Conservation (phyloP, 1,139 yeast genomes). For the Candida neerlandica region DNA sequence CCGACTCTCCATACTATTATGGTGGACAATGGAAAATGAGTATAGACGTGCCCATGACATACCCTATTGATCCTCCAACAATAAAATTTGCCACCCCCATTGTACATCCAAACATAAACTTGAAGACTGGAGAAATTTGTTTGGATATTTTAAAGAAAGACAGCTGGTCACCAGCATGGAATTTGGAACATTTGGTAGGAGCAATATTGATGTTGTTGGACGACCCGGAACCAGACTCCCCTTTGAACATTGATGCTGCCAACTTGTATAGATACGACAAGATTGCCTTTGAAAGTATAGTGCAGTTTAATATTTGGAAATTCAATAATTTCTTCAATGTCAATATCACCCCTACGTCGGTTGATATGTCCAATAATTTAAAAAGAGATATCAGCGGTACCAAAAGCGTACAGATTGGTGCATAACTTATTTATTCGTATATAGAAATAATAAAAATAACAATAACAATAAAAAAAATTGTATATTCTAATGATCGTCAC, state of each 20-base stretch:
- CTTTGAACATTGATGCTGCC: constrained; percentile 86
- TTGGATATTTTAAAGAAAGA: constrained; percentile 68
- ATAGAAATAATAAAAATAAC: neutral
- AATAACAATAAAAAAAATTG: neutral
- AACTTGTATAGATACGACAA: constrained; percentile 60
- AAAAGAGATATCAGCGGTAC: constrained; percentile 14
- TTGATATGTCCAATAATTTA: constrained; percentile 9
- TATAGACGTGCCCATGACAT: constrained; percentile 53
- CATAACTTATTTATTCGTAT: neutral
- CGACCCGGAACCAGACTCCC: constrained; percentile 85
- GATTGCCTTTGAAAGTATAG: constrained; percentile 61
- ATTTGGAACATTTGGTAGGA: constrained; percentile 64
- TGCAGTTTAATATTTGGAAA: constrained; percentile 61
- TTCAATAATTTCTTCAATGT: constrained; percentile 11
- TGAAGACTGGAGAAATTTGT: constrained; percentile 77
- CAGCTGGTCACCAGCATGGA: constrained; percentile 93
- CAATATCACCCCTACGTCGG: constrained; percentile 9
- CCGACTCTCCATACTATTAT: constrained; percentile 47
- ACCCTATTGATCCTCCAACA: constrained; percentile 74
- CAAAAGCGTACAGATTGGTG: constrained; percentile 8
- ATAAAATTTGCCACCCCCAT: constrained; percentile 57
- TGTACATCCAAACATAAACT: constrained; percentile 76
- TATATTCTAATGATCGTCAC: constrained; percentile 18
- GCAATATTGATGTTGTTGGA: constrained; percentile 71
- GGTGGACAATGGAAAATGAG: constrained; percentile 61